phyloP scores from a whole-genome alignment of 2,329 filamentous ascomycete species.

The Aspergillus costaricaensis region DNA sequence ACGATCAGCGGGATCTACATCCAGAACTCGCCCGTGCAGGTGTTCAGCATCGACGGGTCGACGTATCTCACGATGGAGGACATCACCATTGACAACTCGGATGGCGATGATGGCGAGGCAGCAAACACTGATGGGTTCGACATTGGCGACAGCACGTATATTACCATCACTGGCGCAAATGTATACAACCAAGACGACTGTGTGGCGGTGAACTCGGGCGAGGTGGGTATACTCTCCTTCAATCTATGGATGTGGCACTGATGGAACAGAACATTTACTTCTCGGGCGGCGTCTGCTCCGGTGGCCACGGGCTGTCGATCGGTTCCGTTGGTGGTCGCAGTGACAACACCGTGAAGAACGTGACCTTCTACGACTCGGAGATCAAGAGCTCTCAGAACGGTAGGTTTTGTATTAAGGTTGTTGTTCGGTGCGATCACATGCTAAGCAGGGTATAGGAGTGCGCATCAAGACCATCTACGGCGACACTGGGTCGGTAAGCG shows the following conservation, averaged over 20 bases:
- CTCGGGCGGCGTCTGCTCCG: slow-evolving; percentile 33
- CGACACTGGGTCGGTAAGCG: slow-evolving; percentile 45
- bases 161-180: slow-evolving; percentile 54
- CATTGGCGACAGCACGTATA: slow-evolving; percentile 44
- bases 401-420: background rate
- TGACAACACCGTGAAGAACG: slow-evolving; percentile 57
- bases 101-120: slow-evolving; percentile 49
- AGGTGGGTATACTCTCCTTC: slow-evolving; percentile 13
- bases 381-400: slow-evolving; percentile 58
- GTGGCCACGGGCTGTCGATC: slow-evolving; percentile 60
- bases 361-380: slow-evolving; percentile 54
- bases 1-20: slow-evolving; percentile 37
- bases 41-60: slow-evolving; percentile 40
- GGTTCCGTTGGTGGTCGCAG: slow-evolving; percentile 59
- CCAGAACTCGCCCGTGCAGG: slow-evolving; percentile 42
- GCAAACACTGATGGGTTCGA: slow-evolving; percentile 56
- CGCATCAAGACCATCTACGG: slow-evolving; percentile 60
- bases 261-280: slow-evolving; percentile 17
- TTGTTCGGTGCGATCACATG: no score
- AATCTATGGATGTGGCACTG: background rate
- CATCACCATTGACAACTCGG: slow-evolving; percentile 61
- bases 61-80: slow-evolving; percentile 54
- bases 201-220: slow-evolving; percentile 60
- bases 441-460: slow-evolving; percentile 27
- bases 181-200: slow-evolving; percentile 64